Conservation (phyloP, 1,139 yeast species). For the Protomyces inouyei region DNA sequence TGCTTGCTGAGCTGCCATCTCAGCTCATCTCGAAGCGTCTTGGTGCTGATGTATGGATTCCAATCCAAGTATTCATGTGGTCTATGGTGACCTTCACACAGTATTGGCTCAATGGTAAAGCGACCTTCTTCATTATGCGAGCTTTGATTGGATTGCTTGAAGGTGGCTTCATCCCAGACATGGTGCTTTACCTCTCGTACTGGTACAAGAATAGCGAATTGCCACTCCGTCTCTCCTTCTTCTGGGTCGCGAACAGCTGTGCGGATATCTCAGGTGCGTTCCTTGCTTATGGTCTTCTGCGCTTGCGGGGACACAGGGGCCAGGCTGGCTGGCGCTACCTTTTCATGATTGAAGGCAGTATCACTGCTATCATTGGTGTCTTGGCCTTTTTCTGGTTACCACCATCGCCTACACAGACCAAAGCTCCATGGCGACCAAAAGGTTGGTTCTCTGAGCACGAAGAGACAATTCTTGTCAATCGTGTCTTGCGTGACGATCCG, state of each 20-base stretch:
- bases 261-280: constrained; percentile 40
- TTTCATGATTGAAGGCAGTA: constrained; percentile 53
- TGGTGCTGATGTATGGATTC: constrained; percentile 56
- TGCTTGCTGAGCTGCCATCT: constrained; percentile 52
- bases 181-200: constrained; percentile 57
- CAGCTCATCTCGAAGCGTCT: constrained; percentile 50
- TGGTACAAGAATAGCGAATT: constrained; percentile 13
- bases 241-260: constrained; percentile 42
- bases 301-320: constrained; percentile 43
- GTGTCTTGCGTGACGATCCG: constrained; percentile 61
- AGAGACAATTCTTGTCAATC: constrained; percentile 55
- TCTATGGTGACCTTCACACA: constrained; percentile 49
- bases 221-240: constrained; percentile 48
- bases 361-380: constrained; percentile 51
- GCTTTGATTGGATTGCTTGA: constrained; percentile 12
- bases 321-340: constrained; percentile 56
- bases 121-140: constrained; percentile 42
- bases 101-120: constrained; percentile 42
- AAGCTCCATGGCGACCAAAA: constrained; percentile 45
- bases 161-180: constrained; percentile 38
- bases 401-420: constrained; percentile 57
- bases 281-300: constrained; percentile 47
- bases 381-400: constrained; percentile 51
- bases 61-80: constrained; percentile 51
- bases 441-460: constrained; percentile 61